Evolutionary conservation across 1,284 basidiomycete genomes (phyloP).

Genomic region (Leccinum angustisporum): DNA sequence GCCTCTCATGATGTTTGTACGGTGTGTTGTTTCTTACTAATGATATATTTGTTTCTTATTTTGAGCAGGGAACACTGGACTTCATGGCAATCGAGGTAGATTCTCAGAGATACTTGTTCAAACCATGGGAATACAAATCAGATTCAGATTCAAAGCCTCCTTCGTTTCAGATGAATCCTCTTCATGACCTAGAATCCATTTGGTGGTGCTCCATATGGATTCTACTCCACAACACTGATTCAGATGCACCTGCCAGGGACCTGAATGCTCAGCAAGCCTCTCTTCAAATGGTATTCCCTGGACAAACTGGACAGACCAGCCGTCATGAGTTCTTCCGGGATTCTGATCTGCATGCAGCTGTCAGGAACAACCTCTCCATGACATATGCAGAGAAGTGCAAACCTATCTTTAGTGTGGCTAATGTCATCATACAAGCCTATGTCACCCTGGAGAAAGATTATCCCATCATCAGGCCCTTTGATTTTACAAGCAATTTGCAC

Average conservation of each 20-base stretch:
- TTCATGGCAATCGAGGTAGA: not conserved
- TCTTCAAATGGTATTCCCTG: not conserved
- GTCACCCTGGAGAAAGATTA: fast-evolving
- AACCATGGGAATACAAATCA: no score
- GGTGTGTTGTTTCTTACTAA: not conserved
- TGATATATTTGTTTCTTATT: not conserved
- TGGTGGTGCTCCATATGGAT: not conserved
- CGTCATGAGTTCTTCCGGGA: not conserved
- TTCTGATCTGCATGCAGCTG: no score
- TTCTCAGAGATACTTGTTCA: no score
- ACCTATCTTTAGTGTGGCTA: no score
- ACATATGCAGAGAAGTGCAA: no score
- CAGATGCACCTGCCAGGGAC: not conserved
- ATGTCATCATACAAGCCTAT: no score
- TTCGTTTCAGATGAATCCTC: not conserved
- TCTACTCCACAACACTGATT: not conserved
- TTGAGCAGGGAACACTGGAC: not conserved
- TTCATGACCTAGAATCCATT: not conserved
- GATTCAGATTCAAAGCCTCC: no score
- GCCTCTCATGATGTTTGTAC: not conserved
- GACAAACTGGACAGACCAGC: not conserved
- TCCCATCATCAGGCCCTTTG: no score
- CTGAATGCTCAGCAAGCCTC: not conserved
- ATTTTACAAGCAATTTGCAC: no score
- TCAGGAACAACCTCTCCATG: no score